Evolutionary conservation across 495 filamentous ascomycete genomes (phyloP), one percentile per base, ranked within the genome.

Genomic region (Aspergillus olivimuriae): DNA sequence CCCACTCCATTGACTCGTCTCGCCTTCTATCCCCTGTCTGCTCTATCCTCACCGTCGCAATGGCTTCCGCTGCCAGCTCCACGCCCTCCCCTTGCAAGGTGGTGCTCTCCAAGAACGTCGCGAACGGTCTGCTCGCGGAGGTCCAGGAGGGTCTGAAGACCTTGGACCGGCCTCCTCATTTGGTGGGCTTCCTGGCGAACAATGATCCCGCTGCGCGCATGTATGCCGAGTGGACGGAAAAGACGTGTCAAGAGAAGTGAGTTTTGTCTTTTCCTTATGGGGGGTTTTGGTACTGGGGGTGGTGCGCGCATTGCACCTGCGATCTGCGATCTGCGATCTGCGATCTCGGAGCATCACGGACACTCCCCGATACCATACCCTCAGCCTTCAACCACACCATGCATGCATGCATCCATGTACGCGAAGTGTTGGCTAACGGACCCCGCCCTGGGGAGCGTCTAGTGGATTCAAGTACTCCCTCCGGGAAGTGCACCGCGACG

Each of bases 151-250:
- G 81, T 2, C 63, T 95, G 34, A 70, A 75, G 53, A 82, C 77
- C 36, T 68, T 95, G 38, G 72, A 81, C 60, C 68, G 68, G 40
- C 74, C 78, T 54, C 90, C 92, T 34, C 76, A 85, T 41, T 72
- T 98, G 18, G 86, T 91, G 14, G 92, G 91, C 21, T 95, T 95
- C 65, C 75, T 98, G 41, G 87, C 92, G 39, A 95, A 94, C 60
- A 72, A 78, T 47, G 92, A 98, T 66, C 89, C 89, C 30, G 86
- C 87, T 14, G 92, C 91, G 24, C 70, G 81, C 46, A 87, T 92
- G 72, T 98, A 98, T 61, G 92, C 92, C 44, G 84, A 95, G 56
- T 95, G 87, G 89, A 95, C 89, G n/a, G 81, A 83, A 59, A 94
- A 94, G 73, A 96, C 92, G 2, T 95, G 87, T 60, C 74, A 77